These are phyloP conservation scores for Centrapalus pauciflorus DNA, from an alignment of 129 eudicot genomes.

Conservation along the genomic window DNA sequence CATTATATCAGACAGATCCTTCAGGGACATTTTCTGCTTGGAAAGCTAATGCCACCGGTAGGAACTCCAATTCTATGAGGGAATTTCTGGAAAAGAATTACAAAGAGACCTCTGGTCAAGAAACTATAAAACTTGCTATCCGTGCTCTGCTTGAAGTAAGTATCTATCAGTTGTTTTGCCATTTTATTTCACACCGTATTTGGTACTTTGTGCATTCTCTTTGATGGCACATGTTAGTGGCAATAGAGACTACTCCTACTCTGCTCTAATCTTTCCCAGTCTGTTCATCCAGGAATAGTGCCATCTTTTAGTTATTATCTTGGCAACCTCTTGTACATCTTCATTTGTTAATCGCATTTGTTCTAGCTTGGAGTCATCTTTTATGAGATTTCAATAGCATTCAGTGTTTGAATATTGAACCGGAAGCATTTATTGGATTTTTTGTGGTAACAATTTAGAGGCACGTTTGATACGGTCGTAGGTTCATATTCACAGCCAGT, in stretches of 20 bases:
- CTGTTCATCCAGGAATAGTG: not conserved
- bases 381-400: not conserved
- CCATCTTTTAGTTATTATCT: not conserved
- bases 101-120: slow-evolving; percentile 91
- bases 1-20: slow-evolving; percentile 94
- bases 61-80: slow-evolving; percentile 88
- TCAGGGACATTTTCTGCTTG: slow-evolving; percentile 95
- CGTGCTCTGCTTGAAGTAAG: slow-evolving; percentile 87
- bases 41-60: slow-evolving; percentile 96
- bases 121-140: slow-evolving; percentile 78
- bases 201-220: not conserved
- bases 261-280: not conserved
- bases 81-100: slow-evolving; percentile 87
- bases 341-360: not conserved
- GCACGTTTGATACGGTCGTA: not conserved
- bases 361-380: not conserved
- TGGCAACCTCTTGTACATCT: not conserved
- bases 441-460: not conserved
- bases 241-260: not conserved
- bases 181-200: not conserved
- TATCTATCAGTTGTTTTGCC: not conserved
- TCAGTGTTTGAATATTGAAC: not conserved
- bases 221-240: slow-evolving; percentile 1
- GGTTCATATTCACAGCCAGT: not conserved
- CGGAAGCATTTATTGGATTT: not conserved